Evolutionary conservation across 2,329 filamentous ascomycete species (phyloP).

Genomic region (Paraphaeosphaeria sporulosa): DNA sequence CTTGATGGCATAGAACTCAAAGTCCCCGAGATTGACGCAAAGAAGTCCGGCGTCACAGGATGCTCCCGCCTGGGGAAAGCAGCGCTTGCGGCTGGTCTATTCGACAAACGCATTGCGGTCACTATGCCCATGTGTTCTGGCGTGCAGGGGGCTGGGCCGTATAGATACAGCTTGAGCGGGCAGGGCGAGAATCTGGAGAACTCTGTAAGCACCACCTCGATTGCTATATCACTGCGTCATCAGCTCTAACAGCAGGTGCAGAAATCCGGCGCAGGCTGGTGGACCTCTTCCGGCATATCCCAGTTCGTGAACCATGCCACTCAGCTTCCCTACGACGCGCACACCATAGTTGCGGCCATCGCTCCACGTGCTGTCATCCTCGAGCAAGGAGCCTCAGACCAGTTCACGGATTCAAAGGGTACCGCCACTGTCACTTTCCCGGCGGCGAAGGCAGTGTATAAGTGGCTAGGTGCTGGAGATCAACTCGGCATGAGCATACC

Average conservation of each 20-base stretch:
- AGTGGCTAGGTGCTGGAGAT: conserved; percentile 40
- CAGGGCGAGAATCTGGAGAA: conserved; percentile 53
- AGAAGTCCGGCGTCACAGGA: conserved; percentile 44
- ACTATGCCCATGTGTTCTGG: conserved; percentile 49
- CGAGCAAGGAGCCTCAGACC: conserved; percentile 50
- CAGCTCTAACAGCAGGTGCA: conserved; percentile 1
- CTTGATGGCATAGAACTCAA: conserved; percentile 45
- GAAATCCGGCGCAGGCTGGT: conserved; percentile 48
- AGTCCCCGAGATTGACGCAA: conserved; percentile 49
- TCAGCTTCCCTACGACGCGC: conserved; percentile 44
- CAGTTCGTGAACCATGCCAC: conserved; percentile 43
- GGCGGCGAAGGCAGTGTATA: conserved; percentile 45
- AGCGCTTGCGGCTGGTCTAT: conserved; percentile 45
- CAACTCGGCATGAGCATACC: conserved; percentile 57
- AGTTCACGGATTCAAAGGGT: conserved; percentile 59
- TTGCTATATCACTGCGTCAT: background rate
- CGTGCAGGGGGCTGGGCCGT: conserved; percentile 46
- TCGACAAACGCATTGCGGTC: conserved; percentile 46
- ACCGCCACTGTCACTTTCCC: conserved; percentile 50
- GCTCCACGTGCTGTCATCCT: conserved; percentile 45
- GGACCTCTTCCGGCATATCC: conserved; percentile 44
- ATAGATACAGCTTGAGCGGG: conserved; percentile 54
- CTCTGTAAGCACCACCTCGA: conserved; percentile 23
- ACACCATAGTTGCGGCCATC: conserved; percentile 47
- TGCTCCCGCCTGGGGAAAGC: conserved; percentile 48